Base-by-base conservation (phyloP, 1,284 basidiomycete genomes). In the Fistulinella staudtii region DNA sequence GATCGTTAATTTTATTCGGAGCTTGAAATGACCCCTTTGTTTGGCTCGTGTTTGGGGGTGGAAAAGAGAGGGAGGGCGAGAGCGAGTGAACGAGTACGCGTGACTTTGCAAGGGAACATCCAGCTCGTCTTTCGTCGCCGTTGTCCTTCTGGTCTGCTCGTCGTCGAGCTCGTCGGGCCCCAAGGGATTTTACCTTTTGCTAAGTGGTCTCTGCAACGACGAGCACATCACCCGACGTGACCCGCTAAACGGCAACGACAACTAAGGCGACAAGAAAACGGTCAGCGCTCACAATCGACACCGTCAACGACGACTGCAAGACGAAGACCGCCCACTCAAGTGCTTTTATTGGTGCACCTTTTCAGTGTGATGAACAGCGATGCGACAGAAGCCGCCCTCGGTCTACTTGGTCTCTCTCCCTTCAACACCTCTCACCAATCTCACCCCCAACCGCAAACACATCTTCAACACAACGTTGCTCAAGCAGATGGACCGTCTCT, bases 381-480 rank as follows among this genome's bases (percentile, higher is more conserved):
- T 73, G 73, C 72, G 49, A 68, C 69, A 52, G 72, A 74, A 59
- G 74, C 74, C 42, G 72, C 71, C 36, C 70, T 74, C 45, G 74
- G 73, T 63, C 61, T 75, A 28, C 70, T 75, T 38, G 69, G 71
- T 52, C 70, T 74, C 43, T 69, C 63, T 37, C 58, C 71, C 41
- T 56, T 61, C 41, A 58, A 66, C 41, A 53, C 62, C 37, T 48
- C 61, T 36, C 61, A 49, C 36, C 61, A 50, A 41, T 53, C 53
- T 24, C 52, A 60, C 49, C 50, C 50, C 10, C 48, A 54, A 21
- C 56, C 49, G 8, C 52, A 49, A 45, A 51, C 47, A 24, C 54
- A 53, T 42, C 25, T 44, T 40, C 51, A 50, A 39, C 53, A 49
- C 43, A 57, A 53, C 52, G 49, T 58, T 61, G 41, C 29, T 28